phyloP scores from a whole-genome alignment of 495 filamentous ascomycete species.

The Saxophila tyrrhenica region DNA sequence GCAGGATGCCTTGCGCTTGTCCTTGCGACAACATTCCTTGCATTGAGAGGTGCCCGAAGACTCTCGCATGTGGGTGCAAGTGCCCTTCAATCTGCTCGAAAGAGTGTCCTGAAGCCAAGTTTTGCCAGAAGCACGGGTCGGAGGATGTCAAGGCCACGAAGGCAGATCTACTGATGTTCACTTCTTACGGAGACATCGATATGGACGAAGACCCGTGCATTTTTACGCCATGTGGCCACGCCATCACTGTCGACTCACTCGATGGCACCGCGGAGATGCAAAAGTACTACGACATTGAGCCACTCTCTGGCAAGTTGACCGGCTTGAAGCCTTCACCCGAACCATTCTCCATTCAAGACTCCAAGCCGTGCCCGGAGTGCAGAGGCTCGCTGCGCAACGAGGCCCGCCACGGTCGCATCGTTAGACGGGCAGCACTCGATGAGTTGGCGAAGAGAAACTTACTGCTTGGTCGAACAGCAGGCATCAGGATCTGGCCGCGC shows the following conservation, averaged over 20 bases:
- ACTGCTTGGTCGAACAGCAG: constrained; percentile 39
- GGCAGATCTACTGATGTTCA: constrained; percentile 44
- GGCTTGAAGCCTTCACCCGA: constrained; percentile 30
- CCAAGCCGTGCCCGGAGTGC: constrained; percentile 54
- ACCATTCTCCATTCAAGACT: constrained; percentile 40
- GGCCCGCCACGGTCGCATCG: constrained; percentile 54
- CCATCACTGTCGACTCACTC: constrained; percentile 49
- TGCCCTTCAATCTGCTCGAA: constrained; percentile 58
- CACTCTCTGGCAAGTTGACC: constrained; percentile 33
- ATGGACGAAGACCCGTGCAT: constrained; percentile 49
- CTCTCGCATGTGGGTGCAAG: constrained; percentile 44
- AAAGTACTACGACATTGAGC: constrained; percentile 44
- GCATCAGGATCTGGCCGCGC: constrained; percentile 40
- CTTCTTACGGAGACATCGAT: constrained; percentile 44
- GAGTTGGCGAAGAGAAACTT: constrained; percentile 49
- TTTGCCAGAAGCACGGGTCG: constrained; percentile 46
- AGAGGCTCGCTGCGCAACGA: constrained; percentile 51
- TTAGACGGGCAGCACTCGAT: constrained; percentile 51
- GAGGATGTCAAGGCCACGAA: constrained; percentile 33
- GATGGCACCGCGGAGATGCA: constrained; percentile 55
- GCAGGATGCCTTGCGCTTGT: constrained; percentile 54
- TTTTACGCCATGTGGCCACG: constrained; percentile 55
- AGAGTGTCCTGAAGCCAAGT: constrained; percentile 41
- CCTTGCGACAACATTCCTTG: constrained; percentile 57
- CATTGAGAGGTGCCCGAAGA: constrained; percentile 45